These are phyloP conservation scores for Aspergillus clavatus DNA, from an alignment of 2,329 filamentous ascomycete species.

Conservation along the genomic window DNA sequence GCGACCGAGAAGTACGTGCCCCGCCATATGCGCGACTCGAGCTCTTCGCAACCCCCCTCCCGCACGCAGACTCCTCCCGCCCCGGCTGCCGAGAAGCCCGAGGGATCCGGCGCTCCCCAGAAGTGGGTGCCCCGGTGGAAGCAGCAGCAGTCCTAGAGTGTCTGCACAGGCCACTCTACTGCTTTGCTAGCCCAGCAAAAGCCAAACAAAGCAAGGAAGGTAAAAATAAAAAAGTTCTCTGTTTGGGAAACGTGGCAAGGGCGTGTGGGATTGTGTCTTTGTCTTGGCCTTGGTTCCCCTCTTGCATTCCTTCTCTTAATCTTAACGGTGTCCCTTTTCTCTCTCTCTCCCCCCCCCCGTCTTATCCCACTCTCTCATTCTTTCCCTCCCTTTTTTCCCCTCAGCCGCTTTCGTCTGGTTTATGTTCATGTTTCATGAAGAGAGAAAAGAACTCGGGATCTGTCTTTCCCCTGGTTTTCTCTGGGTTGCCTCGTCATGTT, in stretches of 20 bases:
- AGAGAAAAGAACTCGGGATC: neutral
- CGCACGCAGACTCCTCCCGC: constrained; percentile 16
- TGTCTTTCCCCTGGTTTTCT: neutral
- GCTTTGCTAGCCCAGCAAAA: constrained; percentile 3
- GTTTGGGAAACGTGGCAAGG: constrained; percentile 3
- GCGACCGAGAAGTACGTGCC: constrained; percentile 29
- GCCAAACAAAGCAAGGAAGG: neutral
- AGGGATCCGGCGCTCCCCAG: constrained; percentile 21
- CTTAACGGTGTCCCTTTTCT: constrained; percentile 2
- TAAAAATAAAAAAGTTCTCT: constrained; percentile 8
- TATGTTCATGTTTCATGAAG: constrained; percentile 4
- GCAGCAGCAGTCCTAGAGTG: constrained; percentile 32
- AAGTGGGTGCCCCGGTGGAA: constrained; percentile 38
- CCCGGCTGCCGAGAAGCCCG: constrained; percentile 22
- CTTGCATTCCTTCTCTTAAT: constrained; percentile 8
- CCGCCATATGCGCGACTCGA: constrained; percentile 28
- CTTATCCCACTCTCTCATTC: too few species aligned
- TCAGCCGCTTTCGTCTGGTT: too few species aligned
- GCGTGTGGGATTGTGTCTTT: constrained; percentile 7
- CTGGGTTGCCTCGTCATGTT: constrained; percentile 7
- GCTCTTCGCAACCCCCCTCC: constrained; percentile 21
- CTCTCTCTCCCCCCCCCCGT: too few species aligned
- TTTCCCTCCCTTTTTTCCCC: too few species aligned
- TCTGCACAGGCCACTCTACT: constrained; percentile 6
- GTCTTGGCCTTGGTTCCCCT: constrained; percentile 19